Base-by-base conservation (phyloP, 352 stramenopile genomes). In the Globisporangium orthogonon region DNA sequence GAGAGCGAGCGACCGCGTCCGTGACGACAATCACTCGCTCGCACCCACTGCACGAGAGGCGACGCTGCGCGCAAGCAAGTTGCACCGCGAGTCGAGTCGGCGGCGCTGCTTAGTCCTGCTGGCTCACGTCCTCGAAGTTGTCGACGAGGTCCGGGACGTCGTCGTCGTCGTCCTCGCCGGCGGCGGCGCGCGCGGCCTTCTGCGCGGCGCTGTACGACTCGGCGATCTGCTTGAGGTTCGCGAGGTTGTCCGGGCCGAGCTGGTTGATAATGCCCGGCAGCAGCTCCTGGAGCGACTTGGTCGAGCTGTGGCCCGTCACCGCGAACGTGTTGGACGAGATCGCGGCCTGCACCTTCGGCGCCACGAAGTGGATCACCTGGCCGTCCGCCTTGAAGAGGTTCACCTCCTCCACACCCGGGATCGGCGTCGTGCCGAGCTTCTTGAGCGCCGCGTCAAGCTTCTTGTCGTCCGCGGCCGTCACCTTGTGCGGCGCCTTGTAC, bases 311-410 rank as follows among this genome's bases (percentile, higher is more conserved):
- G 66, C 97, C 97, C 53, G 78, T 95, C 44, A 99, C 94, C 46
- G 98, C 97, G 81, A 98, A 99, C 53, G 97, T 99, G 83, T 99
- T 99, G 63, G 96, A 95, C 31, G 81, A 75, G 72, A 99, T 98
- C 43, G 95, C 96, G 51, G 96, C 96, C 76, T 99, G 96, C 48
- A 99, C 96, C 87, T 99, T 99, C 41, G 97, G 97, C 69, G 86
- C 91, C 54, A 91, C 78, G 69, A 99, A 99, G 75, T 99, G 96
- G 74, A 99, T 98, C 18, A 99, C 96, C 68, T 98, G 97, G 67
- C 96, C 96, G 61, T 99, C 97, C 7, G 97, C 91, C 85, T 98
- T 98, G 89, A 99, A 99, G 66, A 99, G 92, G 79, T 99, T 99
- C 47, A 99, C 97, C 74, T 99, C 97, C 74, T 99, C 96, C 56